Conservation (phyloP, 805 yeast species). For the Candida loeiensis region DNA sequence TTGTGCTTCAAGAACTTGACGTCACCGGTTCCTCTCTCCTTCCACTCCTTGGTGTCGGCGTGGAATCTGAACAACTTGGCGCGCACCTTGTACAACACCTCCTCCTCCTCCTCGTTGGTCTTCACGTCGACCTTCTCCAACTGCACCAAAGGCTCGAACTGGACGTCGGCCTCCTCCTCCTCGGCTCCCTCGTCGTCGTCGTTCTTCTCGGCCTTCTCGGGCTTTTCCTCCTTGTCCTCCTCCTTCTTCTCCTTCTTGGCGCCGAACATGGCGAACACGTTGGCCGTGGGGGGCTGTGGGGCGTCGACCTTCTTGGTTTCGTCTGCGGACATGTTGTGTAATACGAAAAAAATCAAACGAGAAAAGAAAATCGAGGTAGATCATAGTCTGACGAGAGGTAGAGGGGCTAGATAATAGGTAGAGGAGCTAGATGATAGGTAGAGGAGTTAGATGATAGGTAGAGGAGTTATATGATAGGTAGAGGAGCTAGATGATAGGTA, state of each 20-base stretch:
- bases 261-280: conserved; percentile 93
- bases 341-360: neutral
- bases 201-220: conserved; percentile 23
- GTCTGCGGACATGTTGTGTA: conserved; percentile 27
- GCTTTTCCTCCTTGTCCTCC: conserved; percentile 21
- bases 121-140: conserved; percentile 94
- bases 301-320: conserved; percentile 25
- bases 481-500: too few relatives aligned
- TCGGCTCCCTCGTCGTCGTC: conserved; percentile 56
- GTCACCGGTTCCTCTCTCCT: conserved; percentile 99
- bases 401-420: too few relatives aligned
- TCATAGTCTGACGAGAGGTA: too few relatives aligned
- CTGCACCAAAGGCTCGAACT: conserved; percentile 94
- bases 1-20: conserved; percentile 93
- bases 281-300: conserved; percentile 68
- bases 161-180: conserved; percentile 75
- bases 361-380: conserved; percentile 1
- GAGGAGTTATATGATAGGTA: too few relatives aligned
- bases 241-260: conserved; percentile 74
- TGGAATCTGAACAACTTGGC: conserved; percentile 93
- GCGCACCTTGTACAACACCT: conserved; percentile 76
- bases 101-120: conserved; percentile 92
- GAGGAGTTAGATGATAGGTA: too few relatives aligned
- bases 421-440: too few relatives aligned
- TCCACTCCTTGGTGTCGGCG: conserved; percentile 88